Evolutionary conservation across 73 alveolate genomes (phyloP), one percentile per base, ranked within the genome.

Genomic region (Tetrahymena malaccensis): DNA sequence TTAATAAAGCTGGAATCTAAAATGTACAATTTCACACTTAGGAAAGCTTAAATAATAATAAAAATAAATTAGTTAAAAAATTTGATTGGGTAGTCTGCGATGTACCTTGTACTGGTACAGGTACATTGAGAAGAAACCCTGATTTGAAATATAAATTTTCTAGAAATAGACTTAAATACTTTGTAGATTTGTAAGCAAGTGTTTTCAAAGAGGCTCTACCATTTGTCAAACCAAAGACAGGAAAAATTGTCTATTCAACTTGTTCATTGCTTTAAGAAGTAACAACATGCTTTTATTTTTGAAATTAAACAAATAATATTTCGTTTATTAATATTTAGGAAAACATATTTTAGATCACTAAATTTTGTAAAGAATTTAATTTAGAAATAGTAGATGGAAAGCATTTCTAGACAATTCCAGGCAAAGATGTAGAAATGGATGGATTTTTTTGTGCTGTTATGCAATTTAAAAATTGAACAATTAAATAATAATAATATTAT

Each of bases 31-130:
- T 96, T 96, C 96, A 85, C 97, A 96, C 96, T 50, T 97, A 93
- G 85, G 94, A 56, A 93, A 94, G 95, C 95, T 97, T 16, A 94
- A 85, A 94, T 57, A 55, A 44, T 35, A 38, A 55, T 94, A 96
- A 16, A 96, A 96, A 94, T 96, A 96, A 55, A 70, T 70, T 70
- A 70, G 9, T 70, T 27, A 85, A 70, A 55, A 98, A 98, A 94
- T 97, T 97, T 94, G 98, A 98, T 96, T 98, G 99, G 99, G 97
- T 98, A 10, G 83, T 98, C 85, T 95, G 96, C 2, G 99, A 98
- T 96, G 99, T 98, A 22, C 99, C 99, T 17, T 98, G 99, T 85
- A 94, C 98, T 44, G 98, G 98, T 15, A 89, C 98, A 33, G 99
- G 99, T 38, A 97, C 97, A 5, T 85, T 98, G 84, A 96, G 99